These are phyloP conservation scores for Vaucheria bursata DNA, from an alignment of 352 stramenopile genomes.

Conservation along the genomic window DNA sequence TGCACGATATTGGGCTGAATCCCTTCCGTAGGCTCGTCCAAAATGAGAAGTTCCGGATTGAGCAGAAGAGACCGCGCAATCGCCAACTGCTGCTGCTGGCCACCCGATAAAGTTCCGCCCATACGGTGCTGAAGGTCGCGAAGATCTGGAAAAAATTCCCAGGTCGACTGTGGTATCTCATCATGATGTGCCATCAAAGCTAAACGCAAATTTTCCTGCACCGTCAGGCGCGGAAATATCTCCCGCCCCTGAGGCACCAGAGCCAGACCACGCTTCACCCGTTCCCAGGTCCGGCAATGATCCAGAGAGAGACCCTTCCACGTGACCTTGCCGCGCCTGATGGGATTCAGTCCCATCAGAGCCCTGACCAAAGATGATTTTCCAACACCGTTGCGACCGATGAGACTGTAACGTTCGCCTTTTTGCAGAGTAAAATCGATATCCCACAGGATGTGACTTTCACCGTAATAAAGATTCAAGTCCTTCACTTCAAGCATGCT, in stretches of 20 bases:
- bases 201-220: not conserved
- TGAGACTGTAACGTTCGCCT: not conserved
- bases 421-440: not conserved
- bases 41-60: too few relatives aligned
- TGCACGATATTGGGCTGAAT: too few relatives aligned
- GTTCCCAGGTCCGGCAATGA: too few relatives aligned
- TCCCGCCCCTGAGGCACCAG: not conserved
- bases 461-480: not conserved
- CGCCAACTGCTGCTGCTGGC: too few relatives aligned
- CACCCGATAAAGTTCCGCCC: too few relatives aligned
- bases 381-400: not conserved
- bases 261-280: not conserved
- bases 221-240: not conserved
- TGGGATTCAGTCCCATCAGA: not conserved
- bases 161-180: too few relatives aligned
- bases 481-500: constrained; percentile 1
- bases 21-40: too few relatives aligned
- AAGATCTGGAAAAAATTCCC: too few relatives aligned
- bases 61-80: too few relatives aligned
- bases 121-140: too few relatives aligned
- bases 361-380: not conserved
- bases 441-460: not conserved
- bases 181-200: too few relatives aligned
- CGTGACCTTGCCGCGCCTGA: not conserved
- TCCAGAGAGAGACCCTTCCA: not conserved